Conservation (phyloP, 805 yeast species). For the Zygosaccharomyces bisporus region DNA sequence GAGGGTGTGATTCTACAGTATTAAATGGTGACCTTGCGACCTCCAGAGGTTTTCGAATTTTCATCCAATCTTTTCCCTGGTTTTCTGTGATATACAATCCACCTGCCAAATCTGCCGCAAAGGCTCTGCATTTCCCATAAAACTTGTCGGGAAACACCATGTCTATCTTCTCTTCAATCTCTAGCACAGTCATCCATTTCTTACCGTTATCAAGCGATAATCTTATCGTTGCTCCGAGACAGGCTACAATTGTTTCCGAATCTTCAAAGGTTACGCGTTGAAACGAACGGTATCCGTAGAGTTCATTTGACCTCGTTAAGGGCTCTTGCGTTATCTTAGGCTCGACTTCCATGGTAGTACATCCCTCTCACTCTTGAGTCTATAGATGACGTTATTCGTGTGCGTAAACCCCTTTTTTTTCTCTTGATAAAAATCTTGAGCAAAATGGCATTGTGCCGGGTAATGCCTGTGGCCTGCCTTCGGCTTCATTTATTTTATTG, state of each 20-base stretch:
- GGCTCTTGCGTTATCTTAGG: constrained; percentile 5
- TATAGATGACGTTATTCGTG: too few relatives aligned
- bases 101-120: constrained; percentile 3
- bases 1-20: not conserved
- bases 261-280: constrained; percentile 5
- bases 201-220: constrained; percentile 6
- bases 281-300: constrained; percentile 1
- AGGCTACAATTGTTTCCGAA: constrained; percentile 5
- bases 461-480: too few relatives aligned
- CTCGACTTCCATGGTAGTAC: not conserved
- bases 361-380: not conserved
- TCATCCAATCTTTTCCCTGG: constrained; percentile 4
- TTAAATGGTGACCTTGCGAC: not conserved
- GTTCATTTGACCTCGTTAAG: constrained; percentile 3
- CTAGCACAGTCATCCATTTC: constrained; percentile 6
- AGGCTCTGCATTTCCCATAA: constrained; percentile 2
- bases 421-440: not conserved
- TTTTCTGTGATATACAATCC: constrained; percentile 3
- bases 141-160: constrained; percentile 1
- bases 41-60: constrained; percentile 1
- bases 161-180: constrained; percentile 4
- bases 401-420: not conserved
- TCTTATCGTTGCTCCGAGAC: constrained; percentile 1
- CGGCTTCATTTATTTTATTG: too few relatives aligned
- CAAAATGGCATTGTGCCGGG: not conserved